Conservation (phyloP, 1,284 basidiomycete genomes). For the Taiwanofungus camphoratus region DNA sequence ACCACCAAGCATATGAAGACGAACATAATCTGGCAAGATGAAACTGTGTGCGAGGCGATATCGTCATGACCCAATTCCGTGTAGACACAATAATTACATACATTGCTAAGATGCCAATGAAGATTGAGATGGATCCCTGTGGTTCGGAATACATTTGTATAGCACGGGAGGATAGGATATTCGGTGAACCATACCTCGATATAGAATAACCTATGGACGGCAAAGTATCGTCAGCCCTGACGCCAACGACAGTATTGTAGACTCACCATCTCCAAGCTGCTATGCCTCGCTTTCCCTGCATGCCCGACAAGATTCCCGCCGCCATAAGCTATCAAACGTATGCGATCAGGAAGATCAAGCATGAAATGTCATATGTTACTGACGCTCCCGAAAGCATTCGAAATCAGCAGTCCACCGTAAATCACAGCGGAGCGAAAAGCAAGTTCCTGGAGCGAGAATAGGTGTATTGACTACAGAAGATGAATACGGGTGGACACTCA, state of each 20-base stretch:
- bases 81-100: slow-evolving; percentile 23
- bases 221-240: not conserved
- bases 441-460: slow-evolving; percentile 43
- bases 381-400: slow-evolving; percentile 72
- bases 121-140: slow-evolving; percentile 52
- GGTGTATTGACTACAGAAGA: too few relatives aligned
- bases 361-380: slow-evolving; percentile 19
- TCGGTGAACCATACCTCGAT: slow-evolving; percentile 40
- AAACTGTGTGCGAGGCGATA: slow-evolving; percentile 8
- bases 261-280: slow-evolving; percentile 66
- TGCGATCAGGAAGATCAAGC: not conserved
- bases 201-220: slow-evolving; percentile 45
- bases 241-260: slow-evolving; percentile 1
- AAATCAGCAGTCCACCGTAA: slow-evolving; percentile 63
- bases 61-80: not conserved
- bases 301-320: slow-evolving; percentile 61
- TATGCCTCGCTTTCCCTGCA: slow-evolving; percentile 65
- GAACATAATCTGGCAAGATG: slow-evolving; percentile 50
- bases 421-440: slow-evolving; percentile 67
- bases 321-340: slow-evolving; percentile 46
- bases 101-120: slow-evolving; percentile 52
- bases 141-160: not conserved
- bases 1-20: slow-evolving; percentile 13
- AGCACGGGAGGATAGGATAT: not conserved
- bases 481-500: slow-evolving; percentile 18